These are phyloP conservation scores for Neostapfia colusana DNA, from an alignment of 176 grass and related monocot species.

Conservation along the genomic window DNA sequence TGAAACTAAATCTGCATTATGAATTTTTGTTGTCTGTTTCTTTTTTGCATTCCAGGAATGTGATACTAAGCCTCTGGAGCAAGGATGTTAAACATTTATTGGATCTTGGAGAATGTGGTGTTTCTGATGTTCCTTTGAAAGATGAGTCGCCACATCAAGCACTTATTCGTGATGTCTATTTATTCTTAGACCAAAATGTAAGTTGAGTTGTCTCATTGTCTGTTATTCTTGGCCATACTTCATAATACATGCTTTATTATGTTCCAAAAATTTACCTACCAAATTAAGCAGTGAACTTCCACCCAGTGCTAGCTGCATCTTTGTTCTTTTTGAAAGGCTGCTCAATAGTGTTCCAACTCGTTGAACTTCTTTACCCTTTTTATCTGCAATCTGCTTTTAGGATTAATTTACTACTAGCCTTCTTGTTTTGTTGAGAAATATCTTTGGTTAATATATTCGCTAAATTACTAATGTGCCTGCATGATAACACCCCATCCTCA, in stretches of 20 bases:
- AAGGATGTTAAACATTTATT: constrained; percentile 88
- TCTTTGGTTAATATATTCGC: constrained; percentile 20
- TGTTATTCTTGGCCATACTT: not conserved
- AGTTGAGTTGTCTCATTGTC: constrained; percentile 39
- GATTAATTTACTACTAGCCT: constrained; percentile 9
- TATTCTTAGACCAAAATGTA: constrained; percentile 93
- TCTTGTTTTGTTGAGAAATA: constrained; percentile 6
- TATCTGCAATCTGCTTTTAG: constrained; percentile 28
- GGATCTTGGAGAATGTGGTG: constrained; percentile 68
- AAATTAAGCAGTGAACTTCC: constrained; percentile 21
- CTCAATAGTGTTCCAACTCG: constrained; percentile 21
- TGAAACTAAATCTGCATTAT: constrained; percentile 26
- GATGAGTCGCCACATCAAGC: constrained; percentile 54
- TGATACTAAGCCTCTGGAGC: constrained; percentile 79
- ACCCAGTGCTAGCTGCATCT: constrained; percentile 21
- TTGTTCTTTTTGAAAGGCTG: constrained; percentile 14
- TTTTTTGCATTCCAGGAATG: constrained; percentile 70
- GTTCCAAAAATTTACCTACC: constrained; percentile 24
- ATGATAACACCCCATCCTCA: constrained; percentile 16
- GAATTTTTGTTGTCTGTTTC: constrained; percentile 37
- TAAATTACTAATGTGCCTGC: constrained; percentile 30
- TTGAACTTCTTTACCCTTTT: constrained; percentile 22
- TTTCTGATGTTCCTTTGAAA: constrained; percentile 58
- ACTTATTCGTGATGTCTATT: constrained; percentile 79
- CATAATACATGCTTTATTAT: constrained; percentile 9